Evolutionary conservation across 2,329 filamentous ascomycete species (phyloP), one percentile per base, ranked within the genome.

Genomic region (Pyrenochaeta sp.): DNA sequence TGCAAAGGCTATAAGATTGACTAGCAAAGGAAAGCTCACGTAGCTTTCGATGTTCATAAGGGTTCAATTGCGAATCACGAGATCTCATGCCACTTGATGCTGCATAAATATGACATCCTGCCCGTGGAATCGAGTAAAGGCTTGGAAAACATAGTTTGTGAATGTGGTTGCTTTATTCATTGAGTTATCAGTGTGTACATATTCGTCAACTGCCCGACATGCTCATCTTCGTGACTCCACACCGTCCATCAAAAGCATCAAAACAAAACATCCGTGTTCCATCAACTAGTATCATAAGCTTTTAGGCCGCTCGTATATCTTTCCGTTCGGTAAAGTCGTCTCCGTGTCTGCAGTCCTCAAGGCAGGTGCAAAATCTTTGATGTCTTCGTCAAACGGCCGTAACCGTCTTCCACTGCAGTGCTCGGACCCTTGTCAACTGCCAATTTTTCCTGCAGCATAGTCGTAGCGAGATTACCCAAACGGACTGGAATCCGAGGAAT

Each of bases 401-500:
- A n/a, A n/a, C n/a, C n/a, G n/a, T n/a, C n/a, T n/a, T n/a, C n/a
- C n/a, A n/a, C n/a, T n/a, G n/a, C n/a, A n/a, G n/a, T n/a, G n/a
- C n/a, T n/a, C n/a, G n/a, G n/a, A n/a, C n/a, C n/a, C n/a, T n/a
- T n/a, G n/a, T n/a, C n/a, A n/a, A n/a, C n/a, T n/a, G n/a, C n/a
- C 26, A 6, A 28, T 24, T 24, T 24, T 24, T 24, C 23, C 23
- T n/a, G n/a, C n/a, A n/a, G n/a, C n/a, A n/a, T n/a, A n/a, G 9
- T 36, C 11, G 11, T 32, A 2, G 7, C 21, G 35, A 41, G 43
- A 40, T 40, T 51, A 52, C 35, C 44, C 22, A 29, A 27, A 18
- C 21, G 51, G 41, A 44, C 43, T 50, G 22, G 41, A 48, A 24
- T 38, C 23, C n/a, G 45, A 29, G 14, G 35, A 53, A 35, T 48